Base-by-base conservation (phyloP, 257 asterid genomes). In the Coffea canephora region DNA sequence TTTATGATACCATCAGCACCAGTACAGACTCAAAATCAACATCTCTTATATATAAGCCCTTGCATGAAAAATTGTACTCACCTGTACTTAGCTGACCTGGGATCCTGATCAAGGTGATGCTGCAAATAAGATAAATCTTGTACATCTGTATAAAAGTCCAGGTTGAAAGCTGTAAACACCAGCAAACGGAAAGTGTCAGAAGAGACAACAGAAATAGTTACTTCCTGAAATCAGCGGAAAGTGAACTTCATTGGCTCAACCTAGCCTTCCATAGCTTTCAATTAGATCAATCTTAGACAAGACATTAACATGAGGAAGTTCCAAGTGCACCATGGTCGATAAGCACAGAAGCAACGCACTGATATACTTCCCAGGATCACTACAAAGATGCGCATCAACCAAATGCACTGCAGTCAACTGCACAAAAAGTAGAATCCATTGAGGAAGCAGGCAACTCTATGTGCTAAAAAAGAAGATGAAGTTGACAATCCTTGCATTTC, bases 341-440 rank as follows among this genome's bases (percentile, higher is more conserved):
- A 96, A 80, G 0, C 98, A 91, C 72, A 96, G 96, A 73, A 91
- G 92, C 92, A 92, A 82, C 5, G 98, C 97, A 84, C 99, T 96
- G 78, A 94, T 87, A 82, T 92, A 96, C 85, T 96, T 94, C 80
- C 97, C 99, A 50, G 98, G 99, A 87, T 96, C 98, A 66, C 98
- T 91, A 73, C 99, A 96, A 71, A 96, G 96, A 89, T 94, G 98
- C 76, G 99, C 94, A 88, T 96, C 99, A 66, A 96, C 93, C 76
- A 96, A 89, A 84, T 96, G 99, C 81, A 96, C 96, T 16, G 92
- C 98, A 54, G 98, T 90, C 87, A 96, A 89, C 98, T 96, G 91
- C 93, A 84, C 80, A 79, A 34, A 77, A 23, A 71, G 23, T 80
- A 61, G 59, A 77, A 75, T 46, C 69, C 25, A 80, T 65, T 69